Evolutionary conservation across 169 alveolate genomes (phyloP).

Genomic region (Hepatocystis sp.): DNA sequence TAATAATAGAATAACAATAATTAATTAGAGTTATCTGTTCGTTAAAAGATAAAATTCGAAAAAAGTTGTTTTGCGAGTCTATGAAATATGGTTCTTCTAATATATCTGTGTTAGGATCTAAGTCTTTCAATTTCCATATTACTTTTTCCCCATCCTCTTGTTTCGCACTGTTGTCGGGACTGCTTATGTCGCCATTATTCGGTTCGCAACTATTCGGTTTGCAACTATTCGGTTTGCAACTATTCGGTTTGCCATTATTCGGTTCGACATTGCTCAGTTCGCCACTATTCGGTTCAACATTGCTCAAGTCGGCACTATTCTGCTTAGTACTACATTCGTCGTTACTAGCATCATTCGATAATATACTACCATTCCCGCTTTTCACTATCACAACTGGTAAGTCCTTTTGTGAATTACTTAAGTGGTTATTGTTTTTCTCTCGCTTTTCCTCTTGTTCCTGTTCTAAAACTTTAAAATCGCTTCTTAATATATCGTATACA

Average conservation of each 20-base stretch:
- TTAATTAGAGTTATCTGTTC: conserved; percentile 81
- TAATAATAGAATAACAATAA: conserved; percentile 73
- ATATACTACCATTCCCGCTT: background rate
- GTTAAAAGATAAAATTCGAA: conserved; percentile 46
- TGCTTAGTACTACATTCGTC: background rate
- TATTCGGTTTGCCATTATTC: background rate
- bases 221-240: too few relatives aligned
- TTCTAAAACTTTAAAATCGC: conserved; percentile 37
- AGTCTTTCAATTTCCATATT: conserved; percentile 72
- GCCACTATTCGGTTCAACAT: background rate
- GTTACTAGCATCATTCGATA: background rate
- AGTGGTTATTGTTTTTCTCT: conserved; percentile 3
- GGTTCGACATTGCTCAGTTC: background rate
- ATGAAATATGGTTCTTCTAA: conserved; percentile 80
- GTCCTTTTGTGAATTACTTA: background rate
- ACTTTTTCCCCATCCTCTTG: conserved; percentile 6
- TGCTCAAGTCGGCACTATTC: background rate
- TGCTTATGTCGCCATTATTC: background rate
- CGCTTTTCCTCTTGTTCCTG: background rate
- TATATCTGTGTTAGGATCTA: conserved; percentile 84
- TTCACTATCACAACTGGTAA: background rate
- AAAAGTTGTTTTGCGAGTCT: conserved; percentile 77
- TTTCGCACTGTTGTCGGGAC: background rate
- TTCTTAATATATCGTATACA: conserved; percentile 56
- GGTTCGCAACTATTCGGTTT: too few relatives aligned